Evolutionary conservation across 2,329 filamentous ascomycete species (phyloP), one percentile per base, ranked within the genome.

Genomic region (Leptodontidium sp.): DNA sequence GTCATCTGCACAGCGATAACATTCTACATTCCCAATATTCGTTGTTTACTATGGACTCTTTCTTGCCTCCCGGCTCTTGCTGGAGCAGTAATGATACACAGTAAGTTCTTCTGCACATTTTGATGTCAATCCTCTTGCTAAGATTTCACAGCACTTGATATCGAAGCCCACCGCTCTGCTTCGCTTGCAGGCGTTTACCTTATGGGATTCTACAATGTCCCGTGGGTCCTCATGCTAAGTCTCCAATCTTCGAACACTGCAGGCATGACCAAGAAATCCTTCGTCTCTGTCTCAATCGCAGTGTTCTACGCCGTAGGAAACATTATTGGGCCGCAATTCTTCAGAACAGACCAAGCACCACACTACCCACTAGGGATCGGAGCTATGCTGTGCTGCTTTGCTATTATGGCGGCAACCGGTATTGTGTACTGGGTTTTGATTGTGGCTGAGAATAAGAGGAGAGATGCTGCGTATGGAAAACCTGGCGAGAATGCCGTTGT

Each of bases 261-360:
- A 17, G 58, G 58, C 21, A 45, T 45, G 32, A 61, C 58, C 12
- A 61, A 61, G 21, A 61, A 61, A 29, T 45, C n/a, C 24, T 61
- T 61, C 26, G 58, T 40, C 21, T 61, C 58, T 4, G 58, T 61
- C 35, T 61, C 58, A 24, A 29, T 61, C 6, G 58, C 58, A 45
- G 40, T 61, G 11, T 61, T 61, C 26, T 29, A 40, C 38, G 58
- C 24, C 9, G 15, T 32, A 35, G 59, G 59, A 61, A 61, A 49
- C 24, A 61, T 49, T 24, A 61, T 61, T 17, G 59, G 59, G 26
- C 59, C 43, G 3, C 43, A 61, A 47, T 61, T 61, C 24, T 61
- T 61, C 24, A 40, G 38, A 24, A 61, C 35, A 7, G 40, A 40
- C 26, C 57, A 45, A 45, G n/a, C 57, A 43, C n/a, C 35, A n/a